These are phyloP conservation scores for Hypoxylon sp. DNA, from an alignment of 2,329 filamentous ascomycete genomes.

Conservation along the genomic window DNA sequence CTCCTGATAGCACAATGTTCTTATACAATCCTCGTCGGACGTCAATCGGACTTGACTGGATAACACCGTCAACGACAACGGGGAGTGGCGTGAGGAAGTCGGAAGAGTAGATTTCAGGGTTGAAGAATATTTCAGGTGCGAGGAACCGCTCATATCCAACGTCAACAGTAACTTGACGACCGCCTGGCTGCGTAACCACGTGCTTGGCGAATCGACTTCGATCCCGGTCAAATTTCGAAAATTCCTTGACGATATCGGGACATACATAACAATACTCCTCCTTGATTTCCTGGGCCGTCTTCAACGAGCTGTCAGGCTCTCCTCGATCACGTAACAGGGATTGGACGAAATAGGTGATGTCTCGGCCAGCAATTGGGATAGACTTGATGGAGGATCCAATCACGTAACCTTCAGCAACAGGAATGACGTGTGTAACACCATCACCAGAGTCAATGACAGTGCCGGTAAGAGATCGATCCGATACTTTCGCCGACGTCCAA, in stretches of 20 bases:
- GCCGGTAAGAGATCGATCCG: constrained; percentile 93
- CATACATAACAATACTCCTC: constrained; percentile 99
- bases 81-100: constrained; percentile 97
- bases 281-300: constrained; percentile 98
- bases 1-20: constrained; percentile 98
- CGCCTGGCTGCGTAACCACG: constrained; percentile 86
- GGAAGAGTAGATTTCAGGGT: constrained; percentile 98
- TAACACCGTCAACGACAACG: constrained; percentile 94
- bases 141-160: constrained; percentile 98
- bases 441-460: constrained; percentile 99
- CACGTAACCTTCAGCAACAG: constrained; percentile 97
- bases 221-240: constrained; percentile 92
- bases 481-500: constrained; percentile 98
- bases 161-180: constrained; percentile 87
- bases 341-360: constrained; percentile 99
- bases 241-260: constrained; percentile 99
- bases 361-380: constrained; percentile 96
- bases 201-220: constrained; percentile 93
- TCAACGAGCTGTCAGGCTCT: constrained; percentile 95
- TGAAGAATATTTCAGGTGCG: constrained; percentile 99
- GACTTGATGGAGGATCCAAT: constrained; percentile 99
- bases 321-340: constrained; percentile 94
- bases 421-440: constrained; percentile 98
- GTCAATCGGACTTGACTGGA: constrained; percentile 97
- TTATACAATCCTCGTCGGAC: constrained; percentile 98